phyloP scores from a whole-genome alignment of 495 filamentous ascomycete genomes.

The Trichoderma virens region DNA sequence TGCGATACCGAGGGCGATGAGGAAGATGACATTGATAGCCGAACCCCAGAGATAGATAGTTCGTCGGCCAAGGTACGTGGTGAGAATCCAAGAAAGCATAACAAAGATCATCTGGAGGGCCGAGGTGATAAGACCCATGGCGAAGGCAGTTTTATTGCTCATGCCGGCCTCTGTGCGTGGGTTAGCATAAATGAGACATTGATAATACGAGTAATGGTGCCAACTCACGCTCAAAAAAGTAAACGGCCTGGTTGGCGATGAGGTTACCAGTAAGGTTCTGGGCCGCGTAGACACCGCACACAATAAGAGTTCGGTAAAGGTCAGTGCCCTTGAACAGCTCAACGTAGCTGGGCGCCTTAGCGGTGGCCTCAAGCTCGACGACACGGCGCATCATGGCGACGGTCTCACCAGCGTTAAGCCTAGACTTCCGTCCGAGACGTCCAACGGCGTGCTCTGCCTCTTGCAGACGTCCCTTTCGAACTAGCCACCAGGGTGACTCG shows the following conservation, averaged over 20 bases:
- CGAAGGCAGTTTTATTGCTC: conserved; percentile 26
- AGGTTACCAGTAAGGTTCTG: conserved; percentile 30
- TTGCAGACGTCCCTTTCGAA: conserved; percentile 33
- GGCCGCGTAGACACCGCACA: conserved; percentile 37
- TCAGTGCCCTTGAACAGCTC: conserved; percentile 41
- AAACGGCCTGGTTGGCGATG: conserved; percentile 32
- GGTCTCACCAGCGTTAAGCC: conserved; percentile 27
- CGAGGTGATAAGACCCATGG: conserved; percentile 42
- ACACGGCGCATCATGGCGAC: conserved; percentile 30
- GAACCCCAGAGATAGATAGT: conserved; percentile 38
- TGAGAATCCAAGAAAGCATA: conserved; percentile 42
- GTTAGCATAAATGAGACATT: neutral
- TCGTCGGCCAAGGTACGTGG: neutral
- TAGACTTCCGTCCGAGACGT: conserved; percentile 24
- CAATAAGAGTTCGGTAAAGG: conserved; percentile 39
- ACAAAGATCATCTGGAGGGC: conserved; percentile 44
- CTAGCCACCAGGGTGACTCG: conserved; percentile 44
- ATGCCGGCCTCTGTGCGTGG: conserved; percentile 26
- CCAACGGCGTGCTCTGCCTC: conserved; percentile 31
- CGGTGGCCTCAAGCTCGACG: conserved; percentile 20
- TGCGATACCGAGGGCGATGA: conserved; percentile 39
- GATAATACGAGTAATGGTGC: neutral
- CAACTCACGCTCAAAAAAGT: conserved; percentile 26
- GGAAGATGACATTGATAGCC: conserved; percentile 29
- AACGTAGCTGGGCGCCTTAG: conserved; percentile 21